These are phyloP conservation scores for Podosphaera fusca DNA, from an alignment of 2,329 filamentous ascomycete species.

Conservation along the genomic window DNA sequence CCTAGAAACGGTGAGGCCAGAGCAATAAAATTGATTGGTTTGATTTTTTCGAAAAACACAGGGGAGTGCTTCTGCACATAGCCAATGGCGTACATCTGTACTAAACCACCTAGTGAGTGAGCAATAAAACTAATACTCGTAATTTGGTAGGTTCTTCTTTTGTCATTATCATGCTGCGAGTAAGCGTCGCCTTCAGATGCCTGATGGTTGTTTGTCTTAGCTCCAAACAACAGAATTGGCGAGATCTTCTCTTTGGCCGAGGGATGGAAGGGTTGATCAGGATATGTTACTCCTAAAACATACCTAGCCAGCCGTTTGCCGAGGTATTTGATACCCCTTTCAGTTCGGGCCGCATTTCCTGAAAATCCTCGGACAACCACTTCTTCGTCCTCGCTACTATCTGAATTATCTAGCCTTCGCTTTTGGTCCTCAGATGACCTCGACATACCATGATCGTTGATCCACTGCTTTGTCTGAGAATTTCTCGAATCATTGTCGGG, in stretches of 20 bases:
- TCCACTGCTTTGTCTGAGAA: conserved; percentile 5
- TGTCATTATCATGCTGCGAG: conserved; percentile 35
- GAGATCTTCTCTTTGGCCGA: conserved; percentile 25
- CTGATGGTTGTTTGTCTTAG: conserved; percentile 19
- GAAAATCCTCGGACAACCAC: conserved; percentile 77
- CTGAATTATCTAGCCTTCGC: conserved; percentile 7
- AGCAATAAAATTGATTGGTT: conserved; percentile 74
- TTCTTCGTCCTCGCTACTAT: conserved; percentile 39
- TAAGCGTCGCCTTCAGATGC: conserved; percentile 23
- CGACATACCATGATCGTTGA: conserved; percentile 5
- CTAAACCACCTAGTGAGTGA: conserved; percentile 71
- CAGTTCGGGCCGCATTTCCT: conserved; percentile 75
- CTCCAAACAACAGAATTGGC: conserved; percentile 18
- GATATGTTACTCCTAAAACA: conserved; percentile 72
- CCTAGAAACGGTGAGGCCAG: conserved; percentile 75
- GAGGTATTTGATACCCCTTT: conserved; percentile 88
- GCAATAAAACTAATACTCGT: conserved; percentile 90
- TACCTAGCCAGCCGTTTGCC: conserved; percentile 87
- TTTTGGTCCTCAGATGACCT: conserved; percentile 1
- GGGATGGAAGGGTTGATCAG: conserved; percentile 74
- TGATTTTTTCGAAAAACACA: conserved; percentile 65
- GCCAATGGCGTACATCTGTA: conserved; percentile 84
- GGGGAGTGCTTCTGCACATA: conserved; percentile 95
- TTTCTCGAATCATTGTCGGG: too few relatives aligned
- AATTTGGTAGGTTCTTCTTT: conserved; percentile 47